Evolutionary conservation across 257 asterid species (phyloP).

Genomic region (Rhazya stricta): DNA sequence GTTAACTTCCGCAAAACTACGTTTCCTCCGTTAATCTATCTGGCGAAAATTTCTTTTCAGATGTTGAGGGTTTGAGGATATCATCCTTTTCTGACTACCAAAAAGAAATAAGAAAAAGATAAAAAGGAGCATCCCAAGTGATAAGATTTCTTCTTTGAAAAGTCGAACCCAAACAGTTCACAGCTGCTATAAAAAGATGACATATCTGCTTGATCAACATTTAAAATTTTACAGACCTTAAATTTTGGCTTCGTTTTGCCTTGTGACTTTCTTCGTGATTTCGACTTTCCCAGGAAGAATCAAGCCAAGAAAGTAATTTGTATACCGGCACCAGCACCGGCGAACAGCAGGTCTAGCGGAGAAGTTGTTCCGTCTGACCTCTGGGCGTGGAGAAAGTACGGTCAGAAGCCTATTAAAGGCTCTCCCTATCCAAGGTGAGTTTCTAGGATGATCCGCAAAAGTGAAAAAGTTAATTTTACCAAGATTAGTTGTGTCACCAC

Average conservation of each 20-base stretch:
- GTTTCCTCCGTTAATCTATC: not conserved
- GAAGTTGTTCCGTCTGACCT: constrained; percentile 95
- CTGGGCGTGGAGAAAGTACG: constrained; percentile 99
- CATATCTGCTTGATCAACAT: not conserved
- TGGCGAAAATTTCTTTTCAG: not conserved
- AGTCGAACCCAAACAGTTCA: constrained; percentile 19
- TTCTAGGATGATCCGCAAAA: not conserved
- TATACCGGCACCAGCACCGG: constrained; percentile 91
- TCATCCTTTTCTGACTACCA: constrained; percentile 1
- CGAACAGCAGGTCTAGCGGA: constrained; percentile 70
- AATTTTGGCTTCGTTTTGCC: not conserved
- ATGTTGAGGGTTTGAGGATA: not conserved
- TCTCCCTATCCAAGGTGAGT: constrained; percentile 89
- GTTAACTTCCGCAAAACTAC: not conserved
- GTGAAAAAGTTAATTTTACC: too few relatives aligned
- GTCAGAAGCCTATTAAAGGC: constrained; percentile 96
- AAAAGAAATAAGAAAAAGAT: not conserved
- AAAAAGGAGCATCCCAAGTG: constrained; percentile 1
- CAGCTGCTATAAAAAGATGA: constrained; percentile 4
- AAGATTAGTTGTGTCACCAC: too few relatives aligned
- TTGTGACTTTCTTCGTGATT: not conserved
- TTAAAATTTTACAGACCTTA: not conserved
- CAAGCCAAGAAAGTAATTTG: constrained; percentile 92
- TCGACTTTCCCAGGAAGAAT: constrained; percentile 49
- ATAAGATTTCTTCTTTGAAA: constrained; percentile 13